Evolutionary conservation across 2,329 filamentous ascomycete genomes (phyloP).

Genomic region (Hymenotorrendiella dingleyae): DNA sequence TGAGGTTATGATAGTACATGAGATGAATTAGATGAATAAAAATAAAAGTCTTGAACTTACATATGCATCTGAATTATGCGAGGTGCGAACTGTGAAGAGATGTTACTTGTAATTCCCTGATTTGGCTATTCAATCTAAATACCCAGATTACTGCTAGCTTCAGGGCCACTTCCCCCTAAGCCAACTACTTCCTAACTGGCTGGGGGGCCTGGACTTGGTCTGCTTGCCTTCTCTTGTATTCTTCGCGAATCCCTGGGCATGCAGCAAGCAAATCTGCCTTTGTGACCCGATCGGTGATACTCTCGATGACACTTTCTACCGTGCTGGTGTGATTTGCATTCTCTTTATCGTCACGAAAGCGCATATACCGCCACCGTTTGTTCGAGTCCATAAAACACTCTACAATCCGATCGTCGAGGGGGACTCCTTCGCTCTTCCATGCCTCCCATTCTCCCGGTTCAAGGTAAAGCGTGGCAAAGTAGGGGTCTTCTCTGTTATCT

Average conservation of each 20-base stretch:
- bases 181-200: no score
- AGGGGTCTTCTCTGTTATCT: constrained; percentile 41
- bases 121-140: no score
- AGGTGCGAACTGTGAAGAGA: no score
- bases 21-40: no score
- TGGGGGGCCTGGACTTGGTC: constrained; percentile 25
- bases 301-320: constrained; percentile 80
- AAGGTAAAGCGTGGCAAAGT: constrained; percentile 63
- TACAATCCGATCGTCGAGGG: constrained; percentile 80
- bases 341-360: constrained; percentile 87
- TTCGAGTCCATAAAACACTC: constrained; percentile 79
- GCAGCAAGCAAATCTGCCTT: constrained; percentile 71
- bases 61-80: no score
- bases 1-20: no score
- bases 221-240: constrained; percentile 57
- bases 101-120: no score
- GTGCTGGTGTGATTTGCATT: constrained; percentile 86
- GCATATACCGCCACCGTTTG: constrained; percentile 76
- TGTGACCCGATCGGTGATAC: constrained; percentile 79
- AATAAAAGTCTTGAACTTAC: no score
- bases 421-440: constrained; percentile 66
- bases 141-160: no score
- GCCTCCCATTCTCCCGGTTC: constrained; percentile 76
- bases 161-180: no score
- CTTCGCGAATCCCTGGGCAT: constrained; percentile 66